Percentiles rank a stretch among this genome's conserved stretches.
Evolutionary conservation across 371 early-diverging fungal genomes (phyloP).

Genomic region (Saksenaea vasiformis): DNA sequence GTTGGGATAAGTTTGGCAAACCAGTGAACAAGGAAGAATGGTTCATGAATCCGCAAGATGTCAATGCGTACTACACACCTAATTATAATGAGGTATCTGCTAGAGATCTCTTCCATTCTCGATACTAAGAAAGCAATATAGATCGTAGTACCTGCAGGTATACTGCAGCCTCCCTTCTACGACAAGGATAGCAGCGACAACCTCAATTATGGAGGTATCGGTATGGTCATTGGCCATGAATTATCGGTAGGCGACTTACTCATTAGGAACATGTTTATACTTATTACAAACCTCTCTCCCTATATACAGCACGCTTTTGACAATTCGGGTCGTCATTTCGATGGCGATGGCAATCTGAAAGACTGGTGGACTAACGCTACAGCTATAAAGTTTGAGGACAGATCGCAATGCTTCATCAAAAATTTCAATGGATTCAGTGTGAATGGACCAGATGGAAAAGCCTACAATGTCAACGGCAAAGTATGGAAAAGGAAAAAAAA

Average conservation of each 20-base stretch:
- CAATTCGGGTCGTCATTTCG: slow-evolving; percentile 54
- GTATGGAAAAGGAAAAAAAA: not conserved
- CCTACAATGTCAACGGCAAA: slow-evolving; percentile 46
- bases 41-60: slow-evolving; percentile 62
- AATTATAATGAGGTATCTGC: slow-evolving; percentile 44
- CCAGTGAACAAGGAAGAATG: slow-evolving; percentile 49
- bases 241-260: slow-evolving; percentile 46
- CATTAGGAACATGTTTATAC: not conserved
- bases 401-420: slow-evolving; percentile 60
- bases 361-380: slow-evolving; percentile 70
- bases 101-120: not conserved
- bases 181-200: slow-evolving; percentile 35
- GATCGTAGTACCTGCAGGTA: slow-evolving; percentile 66
- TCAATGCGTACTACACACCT: slow-evolving; percentile 63
- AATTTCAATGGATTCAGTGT: slow-evolving; percentile 59
- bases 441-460: slow-evolving; percentile 24
- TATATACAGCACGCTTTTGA: slow-evolving; percentile 47
- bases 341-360: slow-evolving; percentile 34
- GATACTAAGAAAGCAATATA: not conserved
- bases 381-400: slow-evolving; percentile 46
- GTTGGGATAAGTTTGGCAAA: slow-evolving; percentile 38
- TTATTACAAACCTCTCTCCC: not conserved
- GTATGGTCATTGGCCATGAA: slow-evolving; percentile 62
- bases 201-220: slow-evolving; percentile 57
- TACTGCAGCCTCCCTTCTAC: slow-evolving; percentile 60